Base-by-base conservation (phyloP, 768 basidiomycete species). In the Leccinum incarnatum region DNA sequence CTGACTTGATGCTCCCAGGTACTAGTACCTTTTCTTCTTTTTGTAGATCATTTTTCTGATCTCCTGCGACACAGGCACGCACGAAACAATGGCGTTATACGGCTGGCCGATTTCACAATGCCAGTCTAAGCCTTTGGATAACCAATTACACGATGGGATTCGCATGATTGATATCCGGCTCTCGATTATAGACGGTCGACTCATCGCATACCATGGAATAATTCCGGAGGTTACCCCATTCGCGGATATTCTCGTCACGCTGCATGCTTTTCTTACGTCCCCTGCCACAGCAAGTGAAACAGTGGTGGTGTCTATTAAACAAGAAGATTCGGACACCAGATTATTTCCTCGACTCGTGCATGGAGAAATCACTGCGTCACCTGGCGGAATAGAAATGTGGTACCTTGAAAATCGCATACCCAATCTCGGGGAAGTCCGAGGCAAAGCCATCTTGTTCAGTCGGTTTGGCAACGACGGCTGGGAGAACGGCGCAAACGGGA, bases 91-190 rank as follows among this genome's bases (percentile, higher is more conserved):
- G 85, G 87, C 92, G 9, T 84, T 92, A 61, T 88, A 93, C 63
- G 89, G 90, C 14, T 91, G 88, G 86, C 90, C 89, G 0, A 75
- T 95, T 37, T 89, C 91, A 0, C 93, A 96, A 69, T 98, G 95
- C 67, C 94, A 97, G 70, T 81, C 83, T 3, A 36, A 75, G 75
- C 9, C 86, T 1, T 82, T 96, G 25, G 75, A 75, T 29, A 74
- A 77, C 19, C 95, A 98, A 73, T 79, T 98, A 10, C 74, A 76
- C 12, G 83, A 83, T 15, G 95, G 94, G 6, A 88, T 95, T 58
- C 86, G 94, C 4, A 81, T 92, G 51, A 69, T 95, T 32, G 94
- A 96, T 65, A 78, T 96, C 54, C 85, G 94, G 1, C 83, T 96
- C 9, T 80, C 89, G 12, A 83, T 90, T 50, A 77, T 88, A 40